Percentiles rank a stretch among this genome's conserved stretches.
phyloP scores from a whole-genome alignment of 2,329 filamentous ascomycete genomes.

The Epichloe bromicola region DNA sequence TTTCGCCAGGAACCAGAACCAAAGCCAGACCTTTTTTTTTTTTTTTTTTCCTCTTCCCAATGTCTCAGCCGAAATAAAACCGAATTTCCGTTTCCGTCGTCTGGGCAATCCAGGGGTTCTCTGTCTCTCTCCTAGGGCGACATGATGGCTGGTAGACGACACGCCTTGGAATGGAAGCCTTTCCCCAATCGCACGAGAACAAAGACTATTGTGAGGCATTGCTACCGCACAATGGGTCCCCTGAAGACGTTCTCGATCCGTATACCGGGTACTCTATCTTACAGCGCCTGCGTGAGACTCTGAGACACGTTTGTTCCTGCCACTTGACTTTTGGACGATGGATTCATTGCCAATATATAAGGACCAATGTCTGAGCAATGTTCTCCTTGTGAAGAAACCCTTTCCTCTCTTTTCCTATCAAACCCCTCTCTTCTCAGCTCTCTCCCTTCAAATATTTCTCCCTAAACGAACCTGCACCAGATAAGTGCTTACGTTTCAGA shows the following conservation, averaged over 20 bases:
- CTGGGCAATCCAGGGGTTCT: neutral
- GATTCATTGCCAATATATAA: constrained; percentile 5
- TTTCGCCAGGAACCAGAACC: no score
- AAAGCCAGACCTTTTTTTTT: no score
- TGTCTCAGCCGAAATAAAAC: neutral
- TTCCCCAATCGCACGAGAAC: neutral
- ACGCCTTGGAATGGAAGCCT: constrained; percentile 1
- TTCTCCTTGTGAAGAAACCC: neutral
- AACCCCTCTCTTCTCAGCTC: neutral
- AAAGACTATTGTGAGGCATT: constrained; percentile 1
- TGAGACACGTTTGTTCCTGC: constrained; percentile 1
- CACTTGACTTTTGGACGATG: constrained; percentile 1
- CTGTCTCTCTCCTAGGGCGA: neutral
- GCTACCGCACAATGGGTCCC: neutral
- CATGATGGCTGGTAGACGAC: neutral
- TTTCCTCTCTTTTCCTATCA: constrained; percentile 2
- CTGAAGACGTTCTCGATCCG: neutral
- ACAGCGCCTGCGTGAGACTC: neutral
- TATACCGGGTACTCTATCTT: neutral
- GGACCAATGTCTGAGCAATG: neutral
- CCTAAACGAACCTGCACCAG: neutral
- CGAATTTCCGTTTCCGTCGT: neutral
- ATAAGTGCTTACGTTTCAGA: no score
- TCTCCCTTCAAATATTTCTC: neutral
- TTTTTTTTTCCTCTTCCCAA: neutral